Percentiles rank a stretch among this genome's conserved stretches.
These are phyloP conservation scores for Fusarium vanettenii DNA, from an alignment of 2,329 filamentous ascomycete species.

Conservation along the genomic window DNA sequence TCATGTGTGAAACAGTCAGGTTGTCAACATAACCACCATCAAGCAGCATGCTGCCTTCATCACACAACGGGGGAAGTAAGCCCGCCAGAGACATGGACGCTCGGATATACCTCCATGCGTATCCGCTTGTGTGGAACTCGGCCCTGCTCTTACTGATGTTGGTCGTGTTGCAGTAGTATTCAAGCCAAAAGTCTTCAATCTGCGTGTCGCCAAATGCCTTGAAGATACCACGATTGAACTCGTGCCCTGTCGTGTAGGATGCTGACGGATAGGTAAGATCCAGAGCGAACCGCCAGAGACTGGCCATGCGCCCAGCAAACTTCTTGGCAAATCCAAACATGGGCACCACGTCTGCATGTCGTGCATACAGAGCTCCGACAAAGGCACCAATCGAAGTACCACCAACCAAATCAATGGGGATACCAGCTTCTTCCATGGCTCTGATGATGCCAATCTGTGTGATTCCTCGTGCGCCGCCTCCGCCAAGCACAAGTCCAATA, in stretches of 20 bases:
- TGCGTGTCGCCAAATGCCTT: slow-evolving; percentile 97
- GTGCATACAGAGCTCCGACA: slow-evolving; percentile 93
- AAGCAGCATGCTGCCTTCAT: slow-evolving; percentile 95
- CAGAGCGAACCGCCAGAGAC: slow-evolving; percentile 97
- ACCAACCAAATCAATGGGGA: slow-evolving; percentile 94
- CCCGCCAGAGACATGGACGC: slow-evolving; percentile 98
- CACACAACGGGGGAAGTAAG: slow-evolving; percentile 90
- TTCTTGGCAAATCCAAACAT: slow-evolving; percentile 98
- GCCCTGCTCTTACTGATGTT: slow-evolving; percentile 95
- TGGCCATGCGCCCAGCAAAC: slow-evolving; percentile 98
- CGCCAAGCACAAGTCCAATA: slow-evolving; percentile 92
- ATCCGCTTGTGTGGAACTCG: slow-evolving; percentile 95
- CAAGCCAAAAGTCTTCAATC: slow-evolving; percentile 99
- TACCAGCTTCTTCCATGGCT: slow-evolving; percentile 94
- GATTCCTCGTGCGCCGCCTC: slow-evolving; percentile 91
- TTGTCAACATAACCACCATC: slow-evolving; percentile 99
- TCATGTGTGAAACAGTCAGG: slow-evolving; percentile 97
- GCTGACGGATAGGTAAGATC: slow-evolving; percentile 96
- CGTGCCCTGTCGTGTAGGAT: slow-evolving; percentile 97
- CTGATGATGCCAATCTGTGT: slow-evolving; percentile 94
- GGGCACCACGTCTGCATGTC: slow-evolving; percentile 95
- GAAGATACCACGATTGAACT: slow-evolving; percentile 99
- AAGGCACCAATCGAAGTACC: slow-evolving; percentile 97
- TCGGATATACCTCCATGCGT: slow-evolving; percentile 96
- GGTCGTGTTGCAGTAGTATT: slow-evolving; percentile 99